Base-by-base conservation (phyloP, 257 asterid species). In the Oldenlandia corymbosa region DNA sequence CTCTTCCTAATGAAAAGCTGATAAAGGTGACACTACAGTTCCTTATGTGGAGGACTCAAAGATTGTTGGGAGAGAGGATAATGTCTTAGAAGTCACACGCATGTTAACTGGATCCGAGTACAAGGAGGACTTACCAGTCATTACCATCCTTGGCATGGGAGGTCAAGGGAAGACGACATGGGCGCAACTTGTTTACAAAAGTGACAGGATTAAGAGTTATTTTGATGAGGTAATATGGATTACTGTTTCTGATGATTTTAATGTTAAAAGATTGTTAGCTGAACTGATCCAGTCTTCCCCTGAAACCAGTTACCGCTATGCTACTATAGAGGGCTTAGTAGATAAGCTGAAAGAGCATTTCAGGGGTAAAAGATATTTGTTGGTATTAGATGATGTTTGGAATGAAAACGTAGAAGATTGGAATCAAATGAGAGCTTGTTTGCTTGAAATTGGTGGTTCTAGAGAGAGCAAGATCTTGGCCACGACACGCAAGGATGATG, bases 321-420 rank as follows among this genome's bases (percentile, higher is more conserved):
- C 48, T 1, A 65, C 18, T 17, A 52, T 36, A 47, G 68, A 65
- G 59, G 75, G 72, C 5, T 56, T 64, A 18, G 43, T 60, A 8
- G 27, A 70, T 27, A 47, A 53, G 26, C 50, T 74, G 21, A 57
- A 34, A 34, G 48, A 28, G 1, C 24, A 10, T 2, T 41, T 74
- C 0, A 36, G 18, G 5, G 58, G 54, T 32, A 65, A 48, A 18
- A 65, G 49, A 8, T 65, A 30, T 54, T 32, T 74, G 12, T 71
- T 74, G 3, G 71, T 68, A 3, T 61, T 62, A 5, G 73, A 73
- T 62, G 78, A 73, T 49, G 60, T 68, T 47, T 73, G 74, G 68
- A 48, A 57, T 10, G 56, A 56, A 26, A 32, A 63, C 17, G 28
- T 4, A 46, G 46, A 6, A 4, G 58, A 34, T 10, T 68, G 64